Evolutionary conservation across 768 basidiomycete genomes (phyloP), one percentile per base, ranked within the genome.

Genomic region (Cantharellus cinnabarinus): DNA sequence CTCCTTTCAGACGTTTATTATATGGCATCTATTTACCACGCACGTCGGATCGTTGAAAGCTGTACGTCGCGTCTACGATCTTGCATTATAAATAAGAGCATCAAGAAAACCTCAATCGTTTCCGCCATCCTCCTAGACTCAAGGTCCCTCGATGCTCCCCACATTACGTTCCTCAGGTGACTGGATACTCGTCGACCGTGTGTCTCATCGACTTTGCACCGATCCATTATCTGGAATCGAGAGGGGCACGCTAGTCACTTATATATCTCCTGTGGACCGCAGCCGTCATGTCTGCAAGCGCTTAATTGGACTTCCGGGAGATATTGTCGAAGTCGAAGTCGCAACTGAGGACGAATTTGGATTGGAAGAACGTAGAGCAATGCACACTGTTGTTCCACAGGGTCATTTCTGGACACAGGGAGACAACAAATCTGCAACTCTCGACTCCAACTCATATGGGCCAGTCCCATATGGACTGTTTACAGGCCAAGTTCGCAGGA

Each of bases 351-450:
- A 54, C 7, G 10, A 54, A 10, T 14, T 14, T 7, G 10, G 7
- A 10, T 10, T 10, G 14, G 52, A 10, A 7, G 7, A 10, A 7
- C 14, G 10, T 7, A 7, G 14, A 7, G 10, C 35, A 7, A 10
- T 10, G 10, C 86, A 89, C 65, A 76, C 93, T 14, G 66, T 80
- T 37, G 71, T 97, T 5, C 94, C 94, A 1, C 77, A 77, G 65
- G 89, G 90, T 2, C 85, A 94, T 68, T 69, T 94, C 34, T 97
- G 94, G 94, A 74, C 94, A 39, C 77, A 74, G 56, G 95, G 94
- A 34, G 94, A 99, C 71, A 99, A 98, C 66, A 73, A 83, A 50
- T 74, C 78, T 35, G 75, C 74, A 63, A 91, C 90, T 41, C 79
- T 81, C 10, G 94, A 99, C 71, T 97, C 94, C 5, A 76, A 94